A percentile compares a stretch with the other conserved stretches of the same genome.
phyloP scores from a whole-genome alignment of 345 rosid species.

The Mercurialis annua region DNA sequence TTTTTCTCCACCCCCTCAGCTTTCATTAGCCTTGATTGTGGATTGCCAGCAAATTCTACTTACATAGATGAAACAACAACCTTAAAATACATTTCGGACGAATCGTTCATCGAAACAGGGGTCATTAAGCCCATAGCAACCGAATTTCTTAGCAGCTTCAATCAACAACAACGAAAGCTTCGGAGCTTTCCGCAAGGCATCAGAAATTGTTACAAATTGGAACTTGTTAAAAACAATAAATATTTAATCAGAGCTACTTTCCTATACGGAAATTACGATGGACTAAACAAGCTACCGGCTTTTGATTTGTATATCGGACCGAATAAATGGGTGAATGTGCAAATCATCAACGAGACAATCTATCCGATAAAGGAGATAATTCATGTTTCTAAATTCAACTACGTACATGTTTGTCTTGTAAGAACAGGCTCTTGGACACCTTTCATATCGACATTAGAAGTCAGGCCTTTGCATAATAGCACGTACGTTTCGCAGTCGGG shows the following conservation, averaged over 20 bases:
- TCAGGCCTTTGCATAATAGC: conserved; percentile 30
- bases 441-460: conserved; percentile 15
- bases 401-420: conserved; percentile 40
- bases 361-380: conserved; percentile 26
- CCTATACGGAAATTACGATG: conserved; percentile 27
- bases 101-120: no score
- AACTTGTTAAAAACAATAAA: conserved; percentile 6
- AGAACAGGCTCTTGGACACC: conserved; percentile 47
- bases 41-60: no score
- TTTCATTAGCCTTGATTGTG: no score
- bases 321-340: conserved; percentile 37
- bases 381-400: conserved; percentile 24
- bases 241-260: conserved; percentile 50
- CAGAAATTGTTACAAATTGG: conserved; percentile 33
- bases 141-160: no score
- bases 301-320: conserved; percentile 49
- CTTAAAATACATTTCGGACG: no score
- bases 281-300: conserved; percentile 16
- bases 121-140: no score
- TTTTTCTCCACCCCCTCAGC: no score
- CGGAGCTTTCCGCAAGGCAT: conserved; percentile 30
- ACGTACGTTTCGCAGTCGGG: conserved; percentile 21
- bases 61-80: no score
- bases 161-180: conserved; percentile 15
- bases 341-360: conserved; percentile 1